Conservation (phyloP, 2,329 filamentous ascomycete species). For the Calonectria leucothoes region DNA sequence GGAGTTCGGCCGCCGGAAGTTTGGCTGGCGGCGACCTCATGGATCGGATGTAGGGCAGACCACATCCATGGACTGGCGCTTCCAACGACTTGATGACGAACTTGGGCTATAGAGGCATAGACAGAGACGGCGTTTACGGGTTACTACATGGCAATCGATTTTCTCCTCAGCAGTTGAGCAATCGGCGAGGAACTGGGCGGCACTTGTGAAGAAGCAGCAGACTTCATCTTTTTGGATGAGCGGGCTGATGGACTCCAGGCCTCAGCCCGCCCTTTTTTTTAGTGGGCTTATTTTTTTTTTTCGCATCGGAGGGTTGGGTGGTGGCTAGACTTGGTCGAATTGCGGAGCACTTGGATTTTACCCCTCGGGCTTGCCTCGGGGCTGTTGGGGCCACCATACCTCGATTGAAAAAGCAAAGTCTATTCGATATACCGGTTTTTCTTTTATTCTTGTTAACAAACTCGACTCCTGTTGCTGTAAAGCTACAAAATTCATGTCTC, state of each 20-base stretch:
- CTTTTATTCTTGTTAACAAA: slow-evolving; percentile 35
- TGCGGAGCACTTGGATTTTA: slow-evolving; percentile 47
- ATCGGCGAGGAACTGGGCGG: slow-evolving; percentile 39
- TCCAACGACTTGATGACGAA: slow-evolving; percentile 52
- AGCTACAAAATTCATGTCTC: slow-evolving; percentile 29
- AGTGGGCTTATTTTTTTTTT: slow-evolving; percentile 26
- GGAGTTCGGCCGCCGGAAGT: slow-evolving; percentile 82
- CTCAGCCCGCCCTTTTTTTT: slow-evolving; percentile 14
- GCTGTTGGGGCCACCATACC: slow-evolving; percentile 37
- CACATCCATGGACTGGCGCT: slow-evolving; percentile 37
- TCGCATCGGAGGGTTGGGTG: slow-evolving; percentile 26
- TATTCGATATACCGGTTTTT: slow-evolving; percentile 35
- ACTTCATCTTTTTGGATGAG: slow-evolving; percentile 19
- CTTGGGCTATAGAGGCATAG: slow-evolving; percentile 54
- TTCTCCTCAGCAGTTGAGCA: slow-evolving; percentile 38
- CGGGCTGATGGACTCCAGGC: slow-evolving; percentile 19
- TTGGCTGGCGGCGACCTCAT: slow-evolving; percentile 78
- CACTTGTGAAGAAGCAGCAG: slow-evolving; percentile 37
- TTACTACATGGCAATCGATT: slow-evolving; percentile 42
- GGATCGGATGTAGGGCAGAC: slow-evolving; percentile 60
- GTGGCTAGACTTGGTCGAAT: slow-evolving; percentile 41
- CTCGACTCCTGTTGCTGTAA: slow-evolving; percentile 40
- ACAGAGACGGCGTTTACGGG: slow-evolving; percentile 53
- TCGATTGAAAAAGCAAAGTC: slow-evolving; percentile 39
- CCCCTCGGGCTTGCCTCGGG: slow-evolving; percentile 44